phyloP scores from a whole-genome alignment of 352 stramenopile genomes.

The Pythium vanterpoolii region DNA sequence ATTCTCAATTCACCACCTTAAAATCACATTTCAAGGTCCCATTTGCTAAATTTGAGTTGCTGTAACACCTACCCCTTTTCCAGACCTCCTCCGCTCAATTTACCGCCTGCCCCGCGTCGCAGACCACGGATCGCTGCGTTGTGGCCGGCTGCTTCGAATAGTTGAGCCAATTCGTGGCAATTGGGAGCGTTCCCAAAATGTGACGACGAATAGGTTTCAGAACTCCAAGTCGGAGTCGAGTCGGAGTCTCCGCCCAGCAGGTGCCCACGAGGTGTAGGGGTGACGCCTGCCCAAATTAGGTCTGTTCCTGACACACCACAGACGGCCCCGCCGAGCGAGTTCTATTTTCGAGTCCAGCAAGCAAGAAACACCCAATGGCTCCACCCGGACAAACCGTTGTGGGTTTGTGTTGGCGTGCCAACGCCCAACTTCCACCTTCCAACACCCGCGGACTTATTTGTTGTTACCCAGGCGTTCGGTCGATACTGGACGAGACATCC shows the following conservation, averaged over 20 bases:
- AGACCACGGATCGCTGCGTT: background rate
- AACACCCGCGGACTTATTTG: too few relatives aligned
- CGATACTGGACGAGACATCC: background rate
- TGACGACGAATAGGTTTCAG: background rate
- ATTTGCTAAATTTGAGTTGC: conserved; percentile 2
- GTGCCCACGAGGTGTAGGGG: background rate
- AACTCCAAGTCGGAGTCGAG: background rate
- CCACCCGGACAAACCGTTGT: conserved; percentile 1
- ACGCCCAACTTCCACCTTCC: background rate
- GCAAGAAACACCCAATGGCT: background rate
- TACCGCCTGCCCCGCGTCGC: background rate
- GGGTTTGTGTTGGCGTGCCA: conserved; percentile 3
- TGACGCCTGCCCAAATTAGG: background rate
- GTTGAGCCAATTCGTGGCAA: background rate
- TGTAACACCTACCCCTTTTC: conserved; percentile 1
- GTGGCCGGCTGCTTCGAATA: background rate
- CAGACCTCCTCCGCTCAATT: background rate
- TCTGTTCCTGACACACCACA: background rate
- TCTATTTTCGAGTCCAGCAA: background rate
- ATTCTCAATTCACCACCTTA: background rate
- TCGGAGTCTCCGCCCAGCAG: background rate
- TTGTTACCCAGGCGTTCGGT: background rate
- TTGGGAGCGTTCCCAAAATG: background rate
- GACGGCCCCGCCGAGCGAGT: background rate
- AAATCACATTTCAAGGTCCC: background rate